Conservation (phyloP, 208 protist species). For the Crithidia expoeki region DNA sequence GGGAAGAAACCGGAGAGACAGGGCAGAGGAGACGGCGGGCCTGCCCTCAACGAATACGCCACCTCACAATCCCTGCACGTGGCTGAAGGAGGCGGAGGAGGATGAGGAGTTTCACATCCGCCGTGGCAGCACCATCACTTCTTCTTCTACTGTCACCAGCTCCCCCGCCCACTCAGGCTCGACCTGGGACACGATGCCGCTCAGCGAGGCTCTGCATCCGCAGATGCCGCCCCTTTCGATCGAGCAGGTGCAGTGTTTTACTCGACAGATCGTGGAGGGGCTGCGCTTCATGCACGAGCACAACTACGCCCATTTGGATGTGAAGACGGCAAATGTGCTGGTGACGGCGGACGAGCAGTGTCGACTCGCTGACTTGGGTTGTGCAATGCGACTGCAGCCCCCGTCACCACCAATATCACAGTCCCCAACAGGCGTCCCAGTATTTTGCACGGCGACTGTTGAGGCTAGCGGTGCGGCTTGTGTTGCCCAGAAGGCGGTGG, state of each 20-base stretch:
- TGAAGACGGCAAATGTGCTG: conserved; percentile 92
- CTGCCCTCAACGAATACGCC: neutral
- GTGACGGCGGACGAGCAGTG: conserved; percentile 69
- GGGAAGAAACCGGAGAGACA: neutral
- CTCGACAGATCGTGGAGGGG: conserved; percentile 70
- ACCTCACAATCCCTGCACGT: neutral
- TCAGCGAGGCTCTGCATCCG: conserved; percentile 37
- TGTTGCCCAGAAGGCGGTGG: neutral
- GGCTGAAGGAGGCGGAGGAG: conserved; percentile 6
- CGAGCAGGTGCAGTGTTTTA: conserved; percentile 69
- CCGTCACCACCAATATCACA: no score
- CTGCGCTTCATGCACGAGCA: conserved; percentile 85
- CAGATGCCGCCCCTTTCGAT: conserved; percentile 66
- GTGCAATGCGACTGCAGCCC: conserved; percentile 73
- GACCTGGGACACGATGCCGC: conserved; percentile 29
- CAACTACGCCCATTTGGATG: conserved; percentile 89
- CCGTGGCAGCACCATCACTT: neutral
- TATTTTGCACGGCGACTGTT: neutral
- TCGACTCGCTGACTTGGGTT: conserved; percentile 94
- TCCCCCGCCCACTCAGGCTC: conserved; percentile 23
- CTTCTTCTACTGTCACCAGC: neutral
- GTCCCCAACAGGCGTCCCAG: no score
- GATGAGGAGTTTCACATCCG: conserved; percentile 9
- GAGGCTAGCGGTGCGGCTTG: neutral
- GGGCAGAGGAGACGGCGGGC: neutral